phyloP scores from a whole-genome alignment of 371 early-diverging fungal species.

The Conidiobolus incongruus region DNA sequence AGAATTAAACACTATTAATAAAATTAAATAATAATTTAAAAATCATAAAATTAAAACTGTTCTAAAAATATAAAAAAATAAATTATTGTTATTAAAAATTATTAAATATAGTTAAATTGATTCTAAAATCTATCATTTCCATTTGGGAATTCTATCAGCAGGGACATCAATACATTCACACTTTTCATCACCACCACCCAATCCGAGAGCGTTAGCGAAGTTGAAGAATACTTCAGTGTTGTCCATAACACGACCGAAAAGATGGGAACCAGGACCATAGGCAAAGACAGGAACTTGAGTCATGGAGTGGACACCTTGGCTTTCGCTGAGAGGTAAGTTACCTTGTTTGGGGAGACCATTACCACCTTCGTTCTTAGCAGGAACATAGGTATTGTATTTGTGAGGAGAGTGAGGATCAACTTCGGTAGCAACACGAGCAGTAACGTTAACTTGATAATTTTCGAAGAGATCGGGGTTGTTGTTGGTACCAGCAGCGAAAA shows the following conservation, averaged over 20 bases:
- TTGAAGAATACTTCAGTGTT: constrained; percentile 32
- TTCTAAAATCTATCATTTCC: neutral
- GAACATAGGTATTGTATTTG: constrained; percentile 12
- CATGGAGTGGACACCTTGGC: too few relatives aligned
- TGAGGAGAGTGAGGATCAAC: constrained; percentile 9
- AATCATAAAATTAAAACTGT: neutral
- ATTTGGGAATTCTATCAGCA: neutral
- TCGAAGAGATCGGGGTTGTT: constrained; percentile 29
- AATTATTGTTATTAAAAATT: neutral
- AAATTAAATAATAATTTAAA: neutral
- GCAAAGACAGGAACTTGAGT: too few relatives aligned
- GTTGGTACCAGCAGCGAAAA: constrained; percentile 34
- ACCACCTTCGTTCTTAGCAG: constrained; percentile 13
- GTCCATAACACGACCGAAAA: too few relatives aligned
- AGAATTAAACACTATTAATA: neutral
- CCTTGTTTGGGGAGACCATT: constrained; percentile 18
- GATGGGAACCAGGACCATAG: too few relatives aligned
- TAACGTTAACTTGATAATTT: constrained; percentile 23
- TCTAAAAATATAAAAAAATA: neutral
- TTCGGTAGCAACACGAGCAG: constrained; percentile 18
- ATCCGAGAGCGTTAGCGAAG: constrained; percentile 19
- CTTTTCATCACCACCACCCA: constrained; percentile 7
- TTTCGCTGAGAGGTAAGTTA: constrained; percentile 13
- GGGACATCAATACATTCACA: too few relatives aligned
- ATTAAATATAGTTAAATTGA: neutral